Evolutionary conservation across 257 asterid genomes (phyloP), one percentile per base, ranked within the genome.

Genomic region (Leptodermis oblonga): DNA sequence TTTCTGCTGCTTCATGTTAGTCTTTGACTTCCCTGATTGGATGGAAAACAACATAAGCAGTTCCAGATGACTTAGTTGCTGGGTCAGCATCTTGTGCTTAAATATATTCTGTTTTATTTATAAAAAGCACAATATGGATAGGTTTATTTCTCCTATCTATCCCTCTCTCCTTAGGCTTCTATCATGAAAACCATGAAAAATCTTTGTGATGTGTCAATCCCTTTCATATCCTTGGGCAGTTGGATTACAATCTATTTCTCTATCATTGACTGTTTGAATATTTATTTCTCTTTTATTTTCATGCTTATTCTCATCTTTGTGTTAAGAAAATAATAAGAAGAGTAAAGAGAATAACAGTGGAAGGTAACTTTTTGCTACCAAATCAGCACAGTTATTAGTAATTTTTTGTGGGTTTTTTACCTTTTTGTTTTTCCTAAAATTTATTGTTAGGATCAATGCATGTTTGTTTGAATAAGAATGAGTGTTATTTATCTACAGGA

Each of bases 401-500:
- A 34, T 56, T n/a, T n/a, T n/a, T n/a, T n/a, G n/a, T n/a, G n/a
- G n/a, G n/a, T n/a, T n/a, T n/a, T n/a, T n/a, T n/a, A n/a, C n/a
- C n/a, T n/a, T 8, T n/a, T 26, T 31, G 14, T 60, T 6, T 31
- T 28, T 22, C 15, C 6, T 7, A 12, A 15, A n/a, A 17, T 55
- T 23, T 25, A 28, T 2, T 25, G 28, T 41, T 8, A 26, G 53
- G 11, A 66, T 46, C 34, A 41, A 11, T 28, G 23, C 51, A 26
- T 41, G 22, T 25, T 15, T 12, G 14, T 4, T 12, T 59, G 22
- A 33, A 34, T 55, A 37, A 61, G 20, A 10, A 14, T 65, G 37
- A 70, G 23, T 61, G 63, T 48, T 73, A 53, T 8, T 36, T 72
- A 73, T 83, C 79, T 85, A 83, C 90, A 93, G 99, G 99, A 67